A percentile compares a stretch with the other conserved stretches of the same genome.
Evolutionary conservation across 2,329 filamentous ascomycete genomes (phyloP).

Genomic region (Xylaria sp.): DNA sequence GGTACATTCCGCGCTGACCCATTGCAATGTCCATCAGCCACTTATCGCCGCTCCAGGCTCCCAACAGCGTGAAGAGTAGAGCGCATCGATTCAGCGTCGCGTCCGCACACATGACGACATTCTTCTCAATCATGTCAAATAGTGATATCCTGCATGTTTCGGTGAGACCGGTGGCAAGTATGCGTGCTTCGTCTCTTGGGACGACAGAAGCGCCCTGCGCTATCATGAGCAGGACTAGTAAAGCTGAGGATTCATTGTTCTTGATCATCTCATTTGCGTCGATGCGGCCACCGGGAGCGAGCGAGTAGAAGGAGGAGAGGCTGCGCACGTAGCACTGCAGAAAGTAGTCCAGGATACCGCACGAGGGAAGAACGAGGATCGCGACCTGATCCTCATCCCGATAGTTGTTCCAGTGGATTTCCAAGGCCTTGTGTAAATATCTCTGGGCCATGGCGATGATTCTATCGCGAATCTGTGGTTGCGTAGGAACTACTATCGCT

Average conservation of each 20-base stretch:
- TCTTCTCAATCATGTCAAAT: constrained; percentile 74
- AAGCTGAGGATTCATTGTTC: constrained; percentile 68
- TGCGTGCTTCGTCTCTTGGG: constrained; percentile 67
- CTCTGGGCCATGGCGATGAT: constrained; percentile 74
- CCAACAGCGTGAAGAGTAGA: constrained; percentile 69
- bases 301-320: constrained; percentile 69
- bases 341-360: constrained; percentile 70
- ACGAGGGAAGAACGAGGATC: constrained; percentile 69
- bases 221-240: constrained; percentile 74
- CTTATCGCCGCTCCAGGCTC: constrained; percentile 76
- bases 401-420: constrained; percentile 65
- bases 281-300: constrained; percentile 63
- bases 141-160: constrained; percentile 75
- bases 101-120: constrained; percentile 70
- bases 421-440: constrained; percentile 72
- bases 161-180: constrained; percentile 68
- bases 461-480: constrained; percentile 64
- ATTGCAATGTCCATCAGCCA: constrained; percentile 80
- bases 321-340: constrained; percentile 69
- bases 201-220: constrained; percentile 72
- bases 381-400: constrained; percentile 55
- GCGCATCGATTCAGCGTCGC: constrained; percentile 68
- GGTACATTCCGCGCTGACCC: constrained; percentile 75
- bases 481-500: constrained; percentile 53
- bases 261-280: constrained; percentile 72